phyloP scores from a whole-genome alignment of 768 basidiomycete species.

The Collybiopsis luxurians region DNA sequence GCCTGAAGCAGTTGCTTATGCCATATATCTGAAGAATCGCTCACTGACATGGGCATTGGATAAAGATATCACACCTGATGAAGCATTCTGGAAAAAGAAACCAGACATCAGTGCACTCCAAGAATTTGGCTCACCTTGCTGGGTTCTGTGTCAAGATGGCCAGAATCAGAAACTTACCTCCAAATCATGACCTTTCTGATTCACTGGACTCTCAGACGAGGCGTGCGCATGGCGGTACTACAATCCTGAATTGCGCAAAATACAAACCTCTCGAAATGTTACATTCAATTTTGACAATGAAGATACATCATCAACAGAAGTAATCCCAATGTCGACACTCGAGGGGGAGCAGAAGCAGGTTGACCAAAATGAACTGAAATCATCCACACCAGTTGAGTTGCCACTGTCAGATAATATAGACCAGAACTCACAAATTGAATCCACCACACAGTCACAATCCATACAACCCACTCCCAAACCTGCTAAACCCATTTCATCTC shows the following conservation, averaged over 20 bases:
- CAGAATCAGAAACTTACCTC: constrained; percentile 18
- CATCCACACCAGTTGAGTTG: no score
- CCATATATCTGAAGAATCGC: neutral
- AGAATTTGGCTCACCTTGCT: constrained; percentile 21
- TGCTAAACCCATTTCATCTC: neutral
- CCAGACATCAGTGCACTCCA: constrained; percentile 21
- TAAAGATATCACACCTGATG: constrained; percentile 11
- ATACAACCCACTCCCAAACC: neutral
- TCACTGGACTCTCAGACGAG: constrained; percentile 18
- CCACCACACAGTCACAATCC: neutral
- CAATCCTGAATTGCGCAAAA: constrained; percentile 12
- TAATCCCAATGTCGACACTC: neutral
- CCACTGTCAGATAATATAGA: constrained; percentile 4
- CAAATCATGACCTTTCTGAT: constrained; percentile 7
- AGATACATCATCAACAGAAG: neutral
- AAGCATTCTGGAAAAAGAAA: constrained; percentile 12
- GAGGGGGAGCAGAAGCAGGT: constrained; percentile 13
- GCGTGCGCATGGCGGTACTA: constrained; percentile 22
- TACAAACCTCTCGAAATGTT: constrained; percentile 25
- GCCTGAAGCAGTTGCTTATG: neutral
- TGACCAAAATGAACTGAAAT: neutral
- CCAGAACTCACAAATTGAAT: neutral
- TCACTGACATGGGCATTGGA: neutral
- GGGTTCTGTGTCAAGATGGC: constrained; percentile 14
- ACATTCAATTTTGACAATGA: constrained; percentile 14